phyloP scores from a whole-genome alignment of 1,284 basidiomycete genomes.

The Trichosporon sp. region DNA sequence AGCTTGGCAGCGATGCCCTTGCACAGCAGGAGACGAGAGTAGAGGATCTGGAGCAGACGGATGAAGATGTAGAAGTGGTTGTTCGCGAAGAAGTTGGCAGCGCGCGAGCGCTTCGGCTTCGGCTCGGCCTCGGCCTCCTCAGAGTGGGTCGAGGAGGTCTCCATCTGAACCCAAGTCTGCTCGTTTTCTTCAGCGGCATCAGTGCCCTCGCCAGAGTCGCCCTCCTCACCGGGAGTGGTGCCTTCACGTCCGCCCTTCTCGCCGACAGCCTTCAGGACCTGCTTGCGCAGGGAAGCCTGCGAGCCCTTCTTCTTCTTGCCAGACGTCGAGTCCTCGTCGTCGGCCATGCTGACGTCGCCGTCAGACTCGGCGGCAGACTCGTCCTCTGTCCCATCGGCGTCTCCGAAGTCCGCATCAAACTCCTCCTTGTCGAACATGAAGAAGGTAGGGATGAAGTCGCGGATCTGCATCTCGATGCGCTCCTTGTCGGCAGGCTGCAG shows the following conservation, averaged over 20 bases:
- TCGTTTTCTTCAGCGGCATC: constrained; percentile 45
- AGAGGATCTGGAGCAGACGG: constrained; percentile 78
- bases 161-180: constrained; percentile 14
- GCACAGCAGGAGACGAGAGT: constrained; percentile 75
- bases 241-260: constrained; percentile 59
- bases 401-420: constrained; percentile 68
- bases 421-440: constrained; percentile 72
- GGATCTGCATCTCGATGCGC: constrained; percentile 77
- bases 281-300: constrained; percentile 64
- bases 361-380: constrained; percentile 60
- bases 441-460: constrained; percentile 76
- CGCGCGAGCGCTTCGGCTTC: constrained; percentile 31
- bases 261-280: constrained; percentile 62
- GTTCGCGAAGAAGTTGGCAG: constrained; percentile 76
- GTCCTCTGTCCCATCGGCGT: constrained; percentile 58
- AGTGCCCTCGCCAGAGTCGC: constrained; percentile 34
- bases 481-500: constrained; percentile 75
- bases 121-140: constrained; percentile 44
- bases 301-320: constrained; percentile 33
- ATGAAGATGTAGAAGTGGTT: constrained; percentile 87
- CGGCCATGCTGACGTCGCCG: constrained; percentile 46
- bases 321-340: constrained; percentile 53
- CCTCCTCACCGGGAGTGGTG: constrained; percentile 39
- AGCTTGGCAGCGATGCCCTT: constrained; percentile 63
- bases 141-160: constrained; percentile 36